These are phyloP conservation scores for Berberis thunbergii DNA, from an alignment of 164 flowering plant species.

Conservation along the genomic window DNA sequence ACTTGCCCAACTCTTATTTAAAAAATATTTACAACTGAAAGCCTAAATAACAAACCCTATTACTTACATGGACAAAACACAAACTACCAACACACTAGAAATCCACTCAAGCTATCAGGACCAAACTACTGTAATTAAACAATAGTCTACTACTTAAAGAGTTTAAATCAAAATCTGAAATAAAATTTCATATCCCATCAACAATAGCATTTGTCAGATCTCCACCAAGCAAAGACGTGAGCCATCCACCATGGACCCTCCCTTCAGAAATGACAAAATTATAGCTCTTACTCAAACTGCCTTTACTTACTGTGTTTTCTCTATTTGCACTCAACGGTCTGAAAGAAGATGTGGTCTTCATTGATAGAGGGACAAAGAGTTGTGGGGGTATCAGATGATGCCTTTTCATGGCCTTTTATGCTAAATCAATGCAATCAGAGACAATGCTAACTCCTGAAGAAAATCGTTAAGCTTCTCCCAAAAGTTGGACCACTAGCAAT, in stretches of 20 bases:
- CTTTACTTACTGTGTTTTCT: conserved; percentile 17
- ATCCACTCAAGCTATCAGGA: not conserved
- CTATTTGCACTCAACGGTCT: conserved; percentile 18
- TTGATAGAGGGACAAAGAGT: conserved; percentile 75
- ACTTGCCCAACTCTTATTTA: conserved; percentile 8
- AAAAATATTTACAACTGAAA: conserved; percentile 9
- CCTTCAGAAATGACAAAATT: conserved; percentile 66
- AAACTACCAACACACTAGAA: not conserved
- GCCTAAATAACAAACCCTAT: conserved; percentile 3
- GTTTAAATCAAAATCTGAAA: not conserved
- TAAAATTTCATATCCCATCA: conserved; percentile 22
- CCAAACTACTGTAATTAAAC: not conserved
- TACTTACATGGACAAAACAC: conserved; percentile 1
- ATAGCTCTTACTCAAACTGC: conserved; percentile 17
- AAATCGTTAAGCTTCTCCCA: conserved; percentile 32
- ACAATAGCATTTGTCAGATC: conserved; percentile 42
- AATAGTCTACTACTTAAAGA: not conserved
- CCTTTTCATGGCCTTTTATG: conserved; percentile 36
- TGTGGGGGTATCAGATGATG: conserved; percentile 64
- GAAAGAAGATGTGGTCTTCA: conserved; percentile 56
- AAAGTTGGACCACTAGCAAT: conserved; percentile 43
- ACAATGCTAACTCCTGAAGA: conserved; percentile 43
- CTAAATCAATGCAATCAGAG: conserved; percentile 48
- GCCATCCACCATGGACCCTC: conserved; percentile 92
- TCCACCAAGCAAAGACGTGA: conserved; percentile 74